Percentiles rank a stretch among this genome's conserved stretches.
phyloP scores from a whole-genome alignment of 805 yeast genomes.

The Cyberlindnera euphorbiiphila region DNA sequence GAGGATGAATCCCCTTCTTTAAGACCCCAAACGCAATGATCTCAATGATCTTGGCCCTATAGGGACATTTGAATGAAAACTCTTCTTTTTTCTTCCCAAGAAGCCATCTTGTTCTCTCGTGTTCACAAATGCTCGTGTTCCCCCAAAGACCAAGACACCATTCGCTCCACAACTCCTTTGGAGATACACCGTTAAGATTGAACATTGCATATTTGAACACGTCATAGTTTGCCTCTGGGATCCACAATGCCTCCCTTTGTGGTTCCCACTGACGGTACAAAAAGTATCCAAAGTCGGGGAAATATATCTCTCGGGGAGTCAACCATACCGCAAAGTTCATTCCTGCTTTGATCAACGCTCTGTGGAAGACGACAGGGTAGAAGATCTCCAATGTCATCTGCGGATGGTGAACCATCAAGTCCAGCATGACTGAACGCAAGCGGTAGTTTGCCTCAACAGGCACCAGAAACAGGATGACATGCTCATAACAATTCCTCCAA shows the following conservation, averaged over 20 bases:
- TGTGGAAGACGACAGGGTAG: too few relatives aligned
- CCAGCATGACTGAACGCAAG: too few relatives aligned
- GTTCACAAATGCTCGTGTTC: slow-evolving; percentile 2
- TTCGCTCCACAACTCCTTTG: slow-evolving; percentile 8
- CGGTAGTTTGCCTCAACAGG: neutral
- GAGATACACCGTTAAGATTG: neutral
- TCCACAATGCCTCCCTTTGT: too few relatives aligned
- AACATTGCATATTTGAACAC: slow-evolving; percentile 3
- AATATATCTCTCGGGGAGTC: too few relatives aligned
- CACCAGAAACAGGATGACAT: neutral
- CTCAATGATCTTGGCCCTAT: neutral
- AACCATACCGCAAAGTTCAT: too few relatives aligned
- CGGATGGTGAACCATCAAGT: too few relatives aligned
- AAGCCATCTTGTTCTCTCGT: slow-evolving; percentile 1
- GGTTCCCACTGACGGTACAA: too few relatives aligned
- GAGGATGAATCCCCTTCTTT: neutral
- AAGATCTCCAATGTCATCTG: too few relatives aligned
- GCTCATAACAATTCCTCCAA: neutral
- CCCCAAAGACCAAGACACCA: slow-evolving; percentile 6
- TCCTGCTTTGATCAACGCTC: too few relatives aligned
- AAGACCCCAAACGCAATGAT: slow-evolving; percentile 1
- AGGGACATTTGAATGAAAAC: slow-evolving; percentile 1
- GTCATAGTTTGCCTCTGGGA: too few relatives aligned
- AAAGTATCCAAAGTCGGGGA: too few relatives aligned
- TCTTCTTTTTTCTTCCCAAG: neutral